Evolutionary conservation across 1,139 yeast species (phyloP).

Genomic region (Insectozyma bohioensis): DNA sequence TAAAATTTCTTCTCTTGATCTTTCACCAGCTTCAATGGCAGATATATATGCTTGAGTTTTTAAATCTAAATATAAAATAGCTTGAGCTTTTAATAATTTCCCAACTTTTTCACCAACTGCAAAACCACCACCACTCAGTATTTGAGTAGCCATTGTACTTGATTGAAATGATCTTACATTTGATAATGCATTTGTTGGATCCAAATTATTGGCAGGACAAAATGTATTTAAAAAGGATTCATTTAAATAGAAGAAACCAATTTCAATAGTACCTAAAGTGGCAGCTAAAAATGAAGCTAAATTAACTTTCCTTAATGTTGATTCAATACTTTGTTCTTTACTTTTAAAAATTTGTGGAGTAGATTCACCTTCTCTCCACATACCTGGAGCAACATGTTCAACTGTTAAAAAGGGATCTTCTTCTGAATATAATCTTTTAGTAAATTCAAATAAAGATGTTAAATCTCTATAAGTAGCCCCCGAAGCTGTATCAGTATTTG

Average conservation of each 20-base stretch:
- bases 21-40: conserved; percentile 73
- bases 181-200: conserved; percentile 41
- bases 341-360: conserved; percentile 59
- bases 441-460: conserved; percentile 72
- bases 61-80: conserved; percentile 75
- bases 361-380: conserved; percentile 63
- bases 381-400: conserved; percentile 60
- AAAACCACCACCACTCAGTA: conserved; percentile 39
- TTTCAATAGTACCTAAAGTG: conserved; percentile 77
- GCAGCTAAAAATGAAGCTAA: conserved; percentile 86
- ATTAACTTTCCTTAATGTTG: conserved; percentile 78
- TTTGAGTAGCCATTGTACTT: conserved; percentile 30
- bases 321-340: conserved; percentile 63
- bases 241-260: conserved; percentile 84
- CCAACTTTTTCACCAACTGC: conserved; percentile 45
- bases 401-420: conserved; percentile 69
- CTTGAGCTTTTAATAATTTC: conserved; percentile 76
- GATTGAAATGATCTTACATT: conserved; percentile 16
- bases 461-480: conserved; percentile 75
- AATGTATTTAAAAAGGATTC: conserved; percentile 83
- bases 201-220: conserved; percentile 59
- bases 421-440: conserved; percentile 60
- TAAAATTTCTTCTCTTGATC: conserved; percentile 65
- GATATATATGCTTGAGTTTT: conserved; percentile 95
- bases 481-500: conserved; percentile 69